Conservation (phyloP, 129 eudicot genomes). For the Glebionis coronaria region DNA sequence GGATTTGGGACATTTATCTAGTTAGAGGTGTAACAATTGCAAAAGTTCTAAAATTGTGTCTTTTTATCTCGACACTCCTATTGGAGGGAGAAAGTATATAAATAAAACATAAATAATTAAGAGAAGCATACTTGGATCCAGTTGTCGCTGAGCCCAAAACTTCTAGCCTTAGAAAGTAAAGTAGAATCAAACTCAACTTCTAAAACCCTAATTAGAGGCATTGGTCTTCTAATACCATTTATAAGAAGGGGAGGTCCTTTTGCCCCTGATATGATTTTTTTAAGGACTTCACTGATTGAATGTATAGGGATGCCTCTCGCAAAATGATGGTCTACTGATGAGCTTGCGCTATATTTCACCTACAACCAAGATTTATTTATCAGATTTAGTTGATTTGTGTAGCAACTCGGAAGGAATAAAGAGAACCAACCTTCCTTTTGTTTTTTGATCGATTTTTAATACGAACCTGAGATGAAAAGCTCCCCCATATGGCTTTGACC, state of each 20-base stretch:
- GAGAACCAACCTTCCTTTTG: constrained; percentile 18
- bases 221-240: constrained; percentile 76
- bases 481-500: constrained; percentile 92
- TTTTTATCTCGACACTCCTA: too few species aligned
- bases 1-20: too few species aligned
- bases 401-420: constrained; percentile 17
- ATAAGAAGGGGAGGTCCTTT: constrained; percentile 71
- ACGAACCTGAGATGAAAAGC: constrained; percentile 91
- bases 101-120: not conserved
- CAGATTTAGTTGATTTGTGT: constrained; percentile 5
- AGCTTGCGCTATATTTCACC: constrained; percentile 64
- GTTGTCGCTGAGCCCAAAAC: constrained; percentile 75
- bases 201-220: constrained; percentile 80
- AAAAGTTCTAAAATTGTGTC: too few species aligned
- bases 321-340: constrained; percentile 86
- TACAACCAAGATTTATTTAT: constrained; percentile 37
- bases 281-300: constrained; percentile 66
- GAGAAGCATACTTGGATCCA: constrained; percentile 72
- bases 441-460: constrained; percentile 22
- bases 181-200: constrained; percentile 90
- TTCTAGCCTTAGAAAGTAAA: constrained; percentile 91
- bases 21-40: too few species aligned
- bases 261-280: constrained; percentile 62
- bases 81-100: not conserved
- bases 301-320: constrained; percentile 83